Evolutionary conservation across 1,139 yeast species (phyloP), one percentile per base, ranked within the genome.

Genomic region (Eremothecium cymbalariae): DNA sequence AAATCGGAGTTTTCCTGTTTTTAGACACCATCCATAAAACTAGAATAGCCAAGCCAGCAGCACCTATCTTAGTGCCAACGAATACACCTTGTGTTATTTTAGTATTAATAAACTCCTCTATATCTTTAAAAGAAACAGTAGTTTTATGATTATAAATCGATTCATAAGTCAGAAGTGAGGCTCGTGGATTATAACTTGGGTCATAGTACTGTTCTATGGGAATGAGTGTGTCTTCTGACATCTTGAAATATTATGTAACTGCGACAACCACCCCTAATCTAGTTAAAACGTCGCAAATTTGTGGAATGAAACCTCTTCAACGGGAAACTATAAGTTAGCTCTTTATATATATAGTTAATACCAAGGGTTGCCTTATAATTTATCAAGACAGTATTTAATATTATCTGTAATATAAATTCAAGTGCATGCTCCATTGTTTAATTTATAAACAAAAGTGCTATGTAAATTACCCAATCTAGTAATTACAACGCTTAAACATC

Each of bases 1-100:
- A 86, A 21, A 85, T 72, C 4, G 86, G 82, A 0, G 86, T 72
- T 26, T 60, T 68, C 47, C 65, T 72, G 38, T 66, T 68, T 28
- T 63, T 67, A 4, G 75, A 64, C 6, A 73, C 55, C 32, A 67
- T 52, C 44, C 60, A 56, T 36, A 67, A 59, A 13, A 62, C 53
- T 18, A 63, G 52, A 37, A 64, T 50, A 2, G 67, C 67, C 4
- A 59, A 41, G 4, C 51, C 54, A 12, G 68, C 65, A 33, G 73
- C 63, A 26, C 68, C 68, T 14, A 61, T 50, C 41, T 64, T 59
- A 1, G 59, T 53, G 6, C 74, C 73, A 47, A 61, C 64, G 22
- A 69, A 57, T 18, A 65, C 58, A 0, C 64, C 67, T 13, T 56
- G 45, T 11, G 57, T 56, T 23, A 62, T 41, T 29, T 48, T 51